Percentiles rank a stretch among this genome's conserved stretches.
phyloP scores from a whole-genome alignment of 2,329 filamentous ascomycete genomes.

The Fusarium humuli region DNA sequence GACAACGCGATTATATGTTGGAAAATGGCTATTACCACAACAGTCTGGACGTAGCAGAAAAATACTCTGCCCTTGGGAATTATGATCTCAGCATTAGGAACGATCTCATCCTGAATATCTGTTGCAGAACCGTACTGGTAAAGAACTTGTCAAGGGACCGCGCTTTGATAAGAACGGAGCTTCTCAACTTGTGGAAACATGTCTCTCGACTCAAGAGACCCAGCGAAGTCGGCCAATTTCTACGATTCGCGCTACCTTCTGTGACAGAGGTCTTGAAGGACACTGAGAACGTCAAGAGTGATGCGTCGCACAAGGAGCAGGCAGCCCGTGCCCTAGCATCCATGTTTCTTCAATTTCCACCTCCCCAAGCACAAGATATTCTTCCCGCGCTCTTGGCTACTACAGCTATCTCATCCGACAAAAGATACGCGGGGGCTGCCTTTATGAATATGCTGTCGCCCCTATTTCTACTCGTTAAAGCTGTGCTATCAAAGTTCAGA shows the following conservation, averaged over 20 bases:
- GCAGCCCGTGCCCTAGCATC: conserved; percentile 43
- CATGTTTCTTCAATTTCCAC: conserved; percentile 50
- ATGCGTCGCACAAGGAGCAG: neutral
- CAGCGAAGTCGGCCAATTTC: conserved; percentile 37
- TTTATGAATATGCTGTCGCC: conserved; percentile 43
- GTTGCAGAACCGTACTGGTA: conserved; percentile 39
- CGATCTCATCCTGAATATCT: conserved; percentile 51
- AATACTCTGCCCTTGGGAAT: conserved; percentile 44
- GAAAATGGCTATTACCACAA: conserved; percentile 25
- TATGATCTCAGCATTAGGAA: conserved; percentile 47
- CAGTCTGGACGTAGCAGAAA: conserved; percentile 45
- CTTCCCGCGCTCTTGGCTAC: conserved; percentile 51
- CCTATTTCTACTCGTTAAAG: conserved; percentile 46
- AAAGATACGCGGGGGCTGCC: conserved; percentile 22
- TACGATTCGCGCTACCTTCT: conserved; percentile 50
- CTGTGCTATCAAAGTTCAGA: conserved; percentile 34
- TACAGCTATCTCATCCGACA: conserved; percentile 49
- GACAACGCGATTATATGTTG: conserved; percentile 30
- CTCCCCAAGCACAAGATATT: conserved; percentile 42
- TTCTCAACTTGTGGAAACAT: conserved; percentile 54
- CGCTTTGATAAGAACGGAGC: conserved; percentile 43
- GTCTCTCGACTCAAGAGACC: conserved; percentile 51
- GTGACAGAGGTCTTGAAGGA: conserved; percentile 45
- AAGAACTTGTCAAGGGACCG: conserved; percentile 31
- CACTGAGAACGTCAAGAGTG: conserved; percentile 2